These are phyloP conservation scores for Aspergillus carlsbadensis DNA, from an alignment of 495 filamentous ascomycete genomes.

Conservation along the genomic window DNA sequence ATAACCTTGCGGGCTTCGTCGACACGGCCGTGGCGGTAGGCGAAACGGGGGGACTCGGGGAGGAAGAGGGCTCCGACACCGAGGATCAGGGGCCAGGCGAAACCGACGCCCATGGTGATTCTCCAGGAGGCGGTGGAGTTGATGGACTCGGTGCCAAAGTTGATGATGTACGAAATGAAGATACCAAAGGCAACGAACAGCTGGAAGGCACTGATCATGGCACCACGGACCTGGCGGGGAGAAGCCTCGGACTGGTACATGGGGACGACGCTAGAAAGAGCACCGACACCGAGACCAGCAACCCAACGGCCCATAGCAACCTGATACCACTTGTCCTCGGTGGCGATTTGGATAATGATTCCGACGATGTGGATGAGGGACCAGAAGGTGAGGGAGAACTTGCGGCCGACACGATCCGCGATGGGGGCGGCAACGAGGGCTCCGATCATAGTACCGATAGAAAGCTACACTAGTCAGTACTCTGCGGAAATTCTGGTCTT, in stretches of 20 bases:
- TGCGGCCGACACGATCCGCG: conserved; percentile 54
- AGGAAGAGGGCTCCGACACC: conserved; percentile 67
- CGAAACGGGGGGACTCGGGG: conserved; percentile 69
- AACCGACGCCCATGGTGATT: conserved; percentile 77
- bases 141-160: conserved; percentile 65
- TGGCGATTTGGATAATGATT: conserved; percentile 66
- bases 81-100: conserved; percentile 74
- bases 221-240: conserved; percentile 63
- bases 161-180: conserved; percentile 78
- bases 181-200: conserved; percentile 87
- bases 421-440: conserved; percentile 60
- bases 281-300: conserved; percentile 68
- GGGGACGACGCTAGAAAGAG: conserved; percentile 67
- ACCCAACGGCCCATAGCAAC: conserved; percentile 56
- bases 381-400: conserved; percentile 52
- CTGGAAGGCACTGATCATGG: conserved; percentile 74
- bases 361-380: conserved; percentile 66
- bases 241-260: conserved; percentile 74
- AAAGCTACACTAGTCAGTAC: conserved; percentile 39
- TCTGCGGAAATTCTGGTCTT: too few species aligned
- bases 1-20: conserved; percentile 70
- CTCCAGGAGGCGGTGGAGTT: conserved; percentile 66
- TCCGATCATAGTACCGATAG: conserved; percentile 68
- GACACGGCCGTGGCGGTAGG: conserved; percentile 62
- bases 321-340: conserved; percentile 52